These are phyloP conservation scores for Saccharomycopsis fermentans DNA, from an alignment of 805 yeast species.

Conservation along the genomic window DNA sequence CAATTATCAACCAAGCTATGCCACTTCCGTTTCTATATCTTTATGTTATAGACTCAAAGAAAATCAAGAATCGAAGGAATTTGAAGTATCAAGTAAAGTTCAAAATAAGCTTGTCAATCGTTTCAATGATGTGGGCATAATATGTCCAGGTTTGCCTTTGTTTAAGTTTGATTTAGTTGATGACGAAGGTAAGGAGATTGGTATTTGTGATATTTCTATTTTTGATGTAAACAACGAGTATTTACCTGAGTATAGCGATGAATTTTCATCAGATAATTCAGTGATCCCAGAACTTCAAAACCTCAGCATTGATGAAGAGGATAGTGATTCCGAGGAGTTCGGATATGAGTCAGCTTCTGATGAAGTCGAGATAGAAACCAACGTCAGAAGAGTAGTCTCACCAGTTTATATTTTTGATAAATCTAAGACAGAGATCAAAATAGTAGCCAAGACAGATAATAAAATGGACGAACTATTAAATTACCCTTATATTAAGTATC, in stretches of 20 bases:
- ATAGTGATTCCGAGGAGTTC: slow-evolving; percentile 2
- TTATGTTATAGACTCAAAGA: slow-evolving; percentile 4
- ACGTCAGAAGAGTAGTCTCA: slow-evolving; percentile 27
- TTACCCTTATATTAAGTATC: slow-evolving; percentile 24
- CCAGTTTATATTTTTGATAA: slow-evolving; percentile 40
- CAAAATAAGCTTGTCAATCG: slow-evolving; percentile 29
- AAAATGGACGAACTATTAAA: slow-evolving; percentile 5
- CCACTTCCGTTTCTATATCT: slow-evolving; percentile 29
- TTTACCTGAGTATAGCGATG: slow-evolving; percentile 21
- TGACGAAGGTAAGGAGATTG: slow-evolving; percentile 17
- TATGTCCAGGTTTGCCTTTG: slow-evolving; percentile 46
- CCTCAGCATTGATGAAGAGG: slow-evolving; percentile 7
- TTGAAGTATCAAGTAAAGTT: background rate
- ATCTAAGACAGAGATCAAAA: slow-evolving; percentile 24
- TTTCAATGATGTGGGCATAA: slow-evolving; percentile 45
- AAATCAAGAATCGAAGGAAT: background rate
- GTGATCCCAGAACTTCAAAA: slow-evolving; percentile 18
- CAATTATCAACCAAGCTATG: slow-evolving; percentile 39
- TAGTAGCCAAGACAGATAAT: background rate
- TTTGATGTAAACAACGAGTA: slow-evolving; percentile 24
- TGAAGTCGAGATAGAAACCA: slow-evolving; percentile 13
- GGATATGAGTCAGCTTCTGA: slow-evolving; percentile 1
- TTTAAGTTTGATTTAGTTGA: slow-evolving; percentile 20
- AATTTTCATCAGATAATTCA: slow-evolving; percentile 17
- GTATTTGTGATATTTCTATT: slow-evolving; percentile 23